These are phyloP conservation scores for Dendrobium catenatum DNA, from an alignment of 106 monocot species.

Conservation along the genomic window DNA sequence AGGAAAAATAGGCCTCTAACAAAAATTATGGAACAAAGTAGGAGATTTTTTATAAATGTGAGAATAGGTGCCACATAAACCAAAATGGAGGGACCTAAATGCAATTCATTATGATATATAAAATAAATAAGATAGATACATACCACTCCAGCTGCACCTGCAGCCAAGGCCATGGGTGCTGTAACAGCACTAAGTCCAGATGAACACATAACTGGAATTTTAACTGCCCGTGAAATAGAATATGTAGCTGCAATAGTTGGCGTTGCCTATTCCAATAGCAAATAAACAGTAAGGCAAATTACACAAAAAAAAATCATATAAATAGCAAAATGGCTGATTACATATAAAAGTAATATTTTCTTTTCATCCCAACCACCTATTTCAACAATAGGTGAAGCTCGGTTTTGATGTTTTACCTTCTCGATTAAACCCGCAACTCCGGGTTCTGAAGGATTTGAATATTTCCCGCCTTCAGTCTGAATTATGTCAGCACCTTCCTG, in stretches of 20 bases:
- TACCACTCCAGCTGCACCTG: slow-evolving; percentile 96
- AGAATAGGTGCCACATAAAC: too few relatives aligned
- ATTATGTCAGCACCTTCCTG: slow-evolving; percentile 90
- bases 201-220: slow-evolving; percentile 90
- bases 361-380: too few relatives aligned
- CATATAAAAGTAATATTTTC: too few relatives aligned
- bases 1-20: too few relatives aligned
- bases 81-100: too few relatives aligned
- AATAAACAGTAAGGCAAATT: not conserved
- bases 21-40: too few relatives aligned
- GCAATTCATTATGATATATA: too few relatives aligned
- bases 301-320: not conserved
- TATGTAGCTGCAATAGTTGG: slow-evolving; percentile 93
- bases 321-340: not conserved
- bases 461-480: slow-evolving; percentile 97
- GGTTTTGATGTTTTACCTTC: slow-evolving; percentile 45
- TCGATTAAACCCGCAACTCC: slow-evolving; percentile 88
- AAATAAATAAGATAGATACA: not conserved
- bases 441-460: slow-evolving; percentile 66
- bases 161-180: slow-evolving; percentile 89
- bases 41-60: too few relatives aligned
- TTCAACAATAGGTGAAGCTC: too few relatives aligned
- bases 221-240: slow-evolving; percentile 77
- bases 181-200: slow-evolving; percentile 91
- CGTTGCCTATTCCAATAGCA: slow-evolving; percentile 42